phyloP scores from a whole-genome alignment of 2,329 filamentous ascomycete species.

The Endocalyx cinctus region DNA sequence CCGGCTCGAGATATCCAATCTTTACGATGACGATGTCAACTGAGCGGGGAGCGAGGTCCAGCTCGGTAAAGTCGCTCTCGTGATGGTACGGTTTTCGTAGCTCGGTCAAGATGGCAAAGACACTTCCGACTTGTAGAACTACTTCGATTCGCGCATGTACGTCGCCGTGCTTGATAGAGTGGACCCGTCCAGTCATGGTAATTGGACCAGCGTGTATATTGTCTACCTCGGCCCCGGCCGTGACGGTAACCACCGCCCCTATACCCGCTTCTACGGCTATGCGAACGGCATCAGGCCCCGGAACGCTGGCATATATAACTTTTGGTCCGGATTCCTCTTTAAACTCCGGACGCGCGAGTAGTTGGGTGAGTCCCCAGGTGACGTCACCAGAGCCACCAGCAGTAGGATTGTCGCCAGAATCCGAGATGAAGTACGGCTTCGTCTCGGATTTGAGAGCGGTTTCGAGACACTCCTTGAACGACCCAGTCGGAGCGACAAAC shows the following conservation, averaged over 20 bases:
- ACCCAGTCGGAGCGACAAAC: constrained; percentile 49
- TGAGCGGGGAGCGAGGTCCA: constrained; percentile 39
- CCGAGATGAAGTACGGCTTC: constrained; percentile 49
- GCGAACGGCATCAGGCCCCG: constrained; percentile 39
- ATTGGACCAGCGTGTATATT: constrained; percentile 42
- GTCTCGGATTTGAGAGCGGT: constrained; percentile 33
- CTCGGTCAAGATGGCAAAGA: constrained; percentile 48
- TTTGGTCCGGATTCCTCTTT: constrained; percentile 28
- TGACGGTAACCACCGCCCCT: constrained; percentile 44
- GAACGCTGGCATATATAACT: constrained; percentile 50
- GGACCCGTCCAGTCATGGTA: constrained; percentile 45
- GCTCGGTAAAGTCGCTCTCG: constrained; percentile 46
- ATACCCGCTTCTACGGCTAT: constrained; percentile 39
- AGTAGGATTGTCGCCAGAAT: constrained; percentile 52
- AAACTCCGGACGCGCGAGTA: constrained; percentile 43
- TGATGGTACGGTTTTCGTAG: constrained; percentile 50
- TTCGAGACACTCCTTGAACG: constrained; percentile 42
- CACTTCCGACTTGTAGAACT: constrained; percentile 44
- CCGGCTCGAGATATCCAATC: constrained; percentile 52
- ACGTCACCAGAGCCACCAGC: constrained; percentile 51
- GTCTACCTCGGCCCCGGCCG: constrained; percentile 46
- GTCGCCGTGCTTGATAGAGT: constrained; percentile 47
- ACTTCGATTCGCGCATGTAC: constrained; percentile 41
- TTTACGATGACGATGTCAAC: constrained; percentile 51
- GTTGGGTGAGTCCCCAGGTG: constrained; percentile 43